phyloP scores from a whole-genome alignment of 208 protist species.

The Acanthamoeba healyi region DNA sequence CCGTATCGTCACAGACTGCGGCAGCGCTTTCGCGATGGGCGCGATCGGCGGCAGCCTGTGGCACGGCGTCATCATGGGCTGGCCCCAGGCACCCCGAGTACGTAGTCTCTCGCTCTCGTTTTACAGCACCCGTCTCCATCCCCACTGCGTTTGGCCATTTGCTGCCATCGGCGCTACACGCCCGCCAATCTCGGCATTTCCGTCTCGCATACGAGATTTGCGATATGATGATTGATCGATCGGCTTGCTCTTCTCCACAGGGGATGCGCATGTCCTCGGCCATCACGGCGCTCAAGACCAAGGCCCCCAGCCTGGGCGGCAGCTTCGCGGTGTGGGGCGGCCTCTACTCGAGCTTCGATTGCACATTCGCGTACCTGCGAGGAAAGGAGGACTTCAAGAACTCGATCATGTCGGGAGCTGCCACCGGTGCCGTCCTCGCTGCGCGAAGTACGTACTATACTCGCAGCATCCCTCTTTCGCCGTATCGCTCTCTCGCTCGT shows the following conservation, averaged over 20 bases:
- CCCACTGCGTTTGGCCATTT: not conserved
- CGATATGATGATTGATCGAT: not conserved
- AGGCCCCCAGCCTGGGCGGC: slow-evolving; percentile 32
- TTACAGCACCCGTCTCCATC: not conserved
- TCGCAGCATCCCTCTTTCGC: too few relatives aligned
- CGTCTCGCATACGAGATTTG: not conserved
- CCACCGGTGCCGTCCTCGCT: slow-evolving; percentile 59
- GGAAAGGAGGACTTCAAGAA: slow-evolving; percentile 72
- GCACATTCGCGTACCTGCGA: slow-evolving; percentile 54
- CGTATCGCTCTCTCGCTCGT: too few relatives aligned
- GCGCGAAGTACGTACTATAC: slow-evolving; percentile 71
- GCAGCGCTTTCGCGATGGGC: slow-evolving; percentile 74
- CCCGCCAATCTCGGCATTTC: not conserved
- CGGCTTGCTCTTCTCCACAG: not conserved
- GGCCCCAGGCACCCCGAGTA: slow-evolving; percentile 57
- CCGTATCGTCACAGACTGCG: slow-evolving; percentile 70
- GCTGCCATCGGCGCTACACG: not conserved
- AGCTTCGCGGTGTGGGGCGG: slow-evolving; percentile 74
- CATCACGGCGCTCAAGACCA: slow-evolving; percentile 5
- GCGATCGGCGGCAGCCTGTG: slow-evolving; percentile 67
- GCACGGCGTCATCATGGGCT: slow-evolving; percentile 70
- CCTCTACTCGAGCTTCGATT: slow-evolving; percentile 75
- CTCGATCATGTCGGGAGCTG: slow-evolving; percentile 73
- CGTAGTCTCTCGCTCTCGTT: not conserved
- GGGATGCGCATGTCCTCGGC: slow-evolving; percentile 50